Evolutionary conservation across 306 rosid genomes (phyloP).

Genomic region (Dalbergia cochinchinensis): DNA sequence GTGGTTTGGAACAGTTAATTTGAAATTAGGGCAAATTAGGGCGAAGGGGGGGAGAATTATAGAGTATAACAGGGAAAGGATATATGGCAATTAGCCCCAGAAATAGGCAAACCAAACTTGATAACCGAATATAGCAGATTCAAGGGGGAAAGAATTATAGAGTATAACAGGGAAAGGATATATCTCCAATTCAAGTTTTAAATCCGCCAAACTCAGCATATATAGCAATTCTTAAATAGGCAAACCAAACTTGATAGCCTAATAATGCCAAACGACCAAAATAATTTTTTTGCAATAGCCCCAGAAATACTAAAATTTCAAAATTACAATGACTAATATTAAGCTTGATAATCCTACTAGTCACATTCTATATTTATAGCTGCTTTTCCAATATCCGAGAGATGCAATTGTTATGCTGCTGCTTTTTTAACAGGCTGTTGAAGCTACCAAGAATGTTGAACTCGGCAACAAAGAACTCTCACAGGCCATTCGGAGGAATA

Average conservation of each 20-base stretch:
- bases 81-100: no score
- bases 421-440: constrained; percentile 76
- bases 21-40: not conserved
- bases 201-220: no score
- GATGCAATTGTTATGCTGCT: constrained; percentile 28
- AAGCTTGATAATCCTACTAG: not conserved
- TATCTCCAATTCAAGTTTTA: no score
- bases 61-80: constrained; percentile 16
- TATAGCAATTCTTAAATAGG: not conserved
- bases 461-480: constrained; percentile 94
- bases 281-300: no score
- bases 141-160: constrained; percentile 3
- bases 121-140: not conserved
- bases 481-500: constrained; percentile 87
- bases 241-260: constrained; percentile 14
- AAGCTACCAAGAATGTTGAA: constrained; percentile 90
- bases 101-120: constrained; percentile 21
- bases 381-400: constrained; percentile 4
- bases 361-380: constrained; percentile 11
- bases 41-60: not conserved
- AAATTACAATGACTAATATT: not conserved
- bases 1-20: not conserved
- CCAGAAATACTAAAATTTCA: not conserved
- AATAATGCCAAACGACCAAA: not conserved
- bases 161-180: constrained; percentile 8